Conservation (phyloP, 2,329 filamentous ascomycete species). For the Colletotrichum lentis region DNA sequence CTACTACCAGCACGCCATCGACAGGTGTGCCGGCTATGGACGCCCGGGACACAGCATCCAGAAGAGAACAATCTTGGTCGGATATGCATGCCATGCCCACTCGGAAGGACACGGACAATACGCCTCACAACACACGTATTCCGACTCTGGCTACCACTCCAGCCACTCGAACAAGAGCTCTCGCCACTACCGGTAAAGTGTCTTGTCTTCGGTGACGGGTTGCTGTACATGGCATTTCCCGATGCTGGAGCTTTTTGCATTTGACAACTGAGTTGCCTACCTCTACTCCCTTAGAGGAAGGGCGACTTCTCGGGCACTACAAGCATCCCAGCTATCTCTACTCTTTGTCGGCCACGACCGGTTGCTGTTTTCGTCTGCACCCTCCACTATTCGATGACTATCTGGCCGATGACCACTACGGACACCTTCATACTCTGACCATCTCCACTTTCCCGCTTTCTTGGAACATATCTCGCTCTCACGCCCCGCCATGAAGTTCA, state of each 20-base stretch:
- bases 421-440: slow-evolving; percentile 12
- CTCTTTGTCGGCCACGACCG: slow-evolving; percentile 58
- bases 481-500: slow-evolving; percentile 37
- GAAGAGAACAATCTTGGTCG: slow-evolving; percentile 6
- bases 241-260: slow-evolving; percentile 54
- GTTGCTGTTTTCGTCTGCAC: slow-evolving; percentile 51
- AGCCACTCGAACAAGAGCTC: slow-evolving; percentile 56
- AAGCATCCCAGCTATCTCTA: slow-evolving; percentile 59
- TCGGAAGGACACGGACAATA: slow-evolving; percentile 44
- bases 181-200: slow-evolving; percentile 59
- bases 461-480: slow-evolving; percentile 11
- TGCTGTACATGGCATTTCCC: slow-evolving; percentile 53
- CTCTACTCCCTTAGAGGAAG: slow-evolving; percentile 57
- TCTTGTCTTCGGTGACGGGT: slow-evolving; percentile 61
- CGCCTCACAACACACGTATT: slow-evolving; percentile 46
- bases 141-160: slow-evolving; percentile 3
- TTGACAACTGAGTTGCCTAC: slow-evolving; percentile 57
- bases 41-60: neutral
- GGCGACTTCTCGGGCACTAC: slow-evolving; percentile 47
- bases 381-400: slow-evolving; percentile 39
- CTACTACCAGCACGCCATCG: slow-evolving; percentile 11
- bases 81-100: slow-evolving; percentile 5
- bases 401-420: slow-evolving; percentile 8
- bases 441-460: slow-evolving; percentile 12
- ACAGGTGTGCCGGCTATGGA: slow-evolving; percentile 1